These are phyloP conservation scores for Casaregolazyma lundiana DNA, from an alignment of 1,139 yeast genomes.

Conservation along the genomic window DNA sequence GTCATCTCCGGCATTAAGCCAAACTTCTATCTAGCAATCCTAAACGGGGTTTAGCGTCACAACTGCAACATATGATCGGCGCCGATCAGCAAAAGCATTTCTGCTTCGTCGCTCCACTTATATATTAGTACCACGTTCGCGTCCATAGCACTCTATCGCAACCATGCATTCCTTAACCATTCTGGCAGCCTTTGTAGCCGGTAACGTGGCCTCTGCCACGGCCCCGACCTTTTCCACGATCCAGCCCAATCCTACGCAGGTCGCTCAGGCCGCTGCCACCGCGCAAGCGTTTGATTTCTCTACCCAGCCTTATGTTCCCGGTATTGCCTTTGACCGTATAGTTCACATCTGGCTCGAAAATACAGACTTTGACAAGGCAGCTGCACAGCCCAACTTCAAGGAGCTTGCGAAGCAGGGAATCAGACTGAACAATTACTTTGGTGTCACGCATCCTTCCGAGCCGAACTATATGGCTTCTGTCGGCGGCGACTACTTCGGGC, in stretches of 20 bases:
- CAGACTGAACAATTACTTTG: conserved; percentile 45
- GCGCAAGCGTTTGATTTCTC: conserved; percentile 34
- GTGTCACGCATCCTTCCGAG: conserved; percentile 47
- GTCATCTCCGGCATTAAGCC: no score
- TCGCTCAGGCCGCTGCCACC: conserved; percentile 38
- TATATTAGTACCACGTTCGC: not conserved
- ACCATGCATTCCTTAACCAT: not conserved
- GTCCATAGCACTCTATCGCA: no score
- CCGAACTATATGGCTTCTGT: conserved; percentile 47
- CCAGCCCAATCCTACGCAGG: conserved; percentile 36
- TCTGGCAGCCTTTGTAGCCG: not conserved
- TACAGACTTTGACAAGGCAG: conserved; percentile 47
- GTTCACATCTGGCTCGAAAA: conserved; percentile 46
- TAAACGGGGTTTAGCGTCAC: no score
- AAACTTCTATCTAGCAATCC: no score
- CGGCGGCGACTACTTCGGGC: conserved; percentile 47
- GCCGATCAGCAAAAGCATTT: no score
- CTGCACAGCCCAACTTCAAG: conserved; percentile 39
- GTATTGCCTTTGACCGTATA: conserved; percentile 42
- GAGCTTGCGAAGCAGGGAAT: conserved; percentile 42
- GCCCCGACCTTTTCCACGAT: conserved; percentile 35
- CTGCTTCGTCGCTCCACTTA: no score
- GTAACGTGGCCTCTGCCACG: conserved; percentile 19
- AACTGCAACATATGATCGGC: no score
- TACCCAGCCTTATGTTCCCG: conserved; percentile 33